Evolutionary conservation across 345 rosid genomes (phyloP), one percentile per base, ranked within the genome.

Genomic region (Chamaenerion angustifolium): DNA sequence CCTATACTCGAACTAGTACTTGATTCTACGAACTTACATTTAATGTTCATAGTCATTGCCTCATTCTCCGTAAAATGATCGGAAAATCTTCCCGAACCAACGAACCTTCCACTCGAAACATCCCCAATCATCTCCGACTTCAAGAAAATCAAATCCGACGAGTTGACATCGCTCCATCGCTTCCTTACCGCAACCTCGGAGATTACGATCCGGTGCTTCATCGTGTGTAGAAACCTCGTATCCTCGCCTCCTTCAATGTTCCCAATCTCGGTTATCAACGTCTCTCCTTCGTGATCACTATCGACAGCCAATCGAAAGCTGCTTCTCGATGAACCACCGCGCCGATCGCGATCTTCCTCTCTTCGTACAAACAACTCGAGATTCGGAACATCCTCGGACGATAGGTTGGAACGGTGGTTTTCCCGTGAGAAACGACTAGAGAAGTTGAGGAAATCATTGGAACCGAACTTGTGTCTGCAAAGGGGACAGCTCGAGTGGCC

Each of bases 111-210:
- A 61, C 70, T 65, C 14, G 76, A 63, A 48, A 47, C 14, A 10
- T 21, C 55, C 18, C 57, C 10, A 4, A 70, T 62, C 82, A 76
- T 73, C 40, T 76, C 78, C 0, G 76, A 63, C 21, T 52, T 65
- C 65, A 76, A 48, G 40, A 61, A 65, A 46, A 76, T 16, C 17
- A 76, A 57, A 52, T 76, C 82, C 2, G 82, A 76, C 41, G 78
- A 65, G 10, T 70, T 76, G 3, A 73, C 66, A 43, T 76, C 78
- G 35, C 78, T 76, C 78, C 78, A 76, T 40, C 78, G 43, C 50
- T 50, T 73, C 76, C 54, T 76, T 52, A 51, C 55, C 11, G 71
- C 49, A 17, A 58, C 64, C 40, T 76, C 76, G 1, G 76, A 73
- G n/a, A 73, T 44, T 13, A 70, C 48, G 31, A 68, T 66, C 65